Evolutionary conservation across 495 filamentous ascomycete species (phyloP).

Genomic region (Aspergillus saccharolyticus): DNA sequence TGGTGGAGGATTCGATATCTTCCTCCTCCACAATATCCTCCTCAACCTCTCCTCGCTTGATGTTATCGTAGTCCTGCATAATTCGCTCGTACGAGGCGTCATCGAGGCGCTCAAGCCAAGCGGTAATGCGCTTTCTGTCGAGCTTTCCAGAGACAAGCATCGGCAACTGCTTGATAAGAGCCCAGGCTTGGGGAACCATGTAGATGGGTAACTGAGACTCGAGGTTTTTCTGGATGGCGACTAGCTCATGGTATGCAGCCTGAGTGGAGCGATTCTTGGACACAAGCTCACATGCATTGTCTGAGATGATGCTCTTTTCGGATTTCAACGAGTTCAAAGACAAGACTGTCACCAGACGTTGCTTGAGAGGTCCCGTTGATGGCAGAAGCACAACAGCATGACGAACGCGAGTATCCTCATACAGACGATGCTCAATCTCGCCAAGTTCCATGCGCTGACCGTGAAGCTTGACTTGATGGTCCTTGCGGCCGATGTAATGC

Average conservation of each 20-base stretch:
- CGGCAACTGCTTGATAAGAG: slow-evolving; percentile 38
- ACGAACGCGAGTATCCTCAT: slow-evolving; percentile 29
- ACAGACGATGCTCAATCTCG: slow-evolving; percentile 41
- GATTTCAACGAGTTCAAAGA: slow-evolving; percentile 32
- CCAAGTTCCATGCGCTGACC: slow-evolving; percentile 64
- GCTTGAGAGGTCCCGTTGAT: slow-evolving; percentile 32
- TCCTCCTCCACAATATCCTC: slow-evolving; percentile 26
- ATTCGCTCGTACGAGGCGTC: slow-evolving; percentile 32
- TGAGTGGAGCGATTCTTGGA: slow-evolving; percentile 20
- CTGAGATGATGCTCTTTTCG: slow-evolving; percentile 27
- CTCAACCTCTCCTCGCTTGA: slow-evolving; percentile 24
- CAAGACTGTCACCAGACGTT: slow-evolving; percentile 41
- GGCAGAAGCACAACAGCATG: slow-evolving; percentile 46
- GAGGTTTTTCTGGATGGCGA: slow-evolving; percentile 34
- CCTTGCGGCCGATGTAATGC: slow-evolving; percentile 54
- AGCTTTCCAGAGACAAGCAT: slow-evolving; percentile 48
- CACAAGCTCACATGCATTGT: slow-evolving; percentile 35
- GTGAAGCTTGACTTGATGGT: slow-evolving; percentile 63
- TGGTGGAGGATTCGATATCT: slow-evolving; percentile 20
- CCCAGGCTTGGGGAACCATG: slow-evolving; percentile 48
- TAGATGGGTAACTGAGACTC: slow-evolving; percentile 38
- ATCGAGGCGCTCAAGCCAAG: slow-evolving; percentile 41
- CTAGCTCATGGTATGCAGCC: slow-evolving; percentile 21
- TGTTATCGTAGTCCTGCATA: slow-evolving; percentile 35
- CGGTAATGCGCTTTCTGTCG: slow-evolving; percentile 42